Evolutionary conservation across 2,329 filamentous ascomycete genomes (phyloP), one percentile per base, ranked within the genome.

Genomic region (Aspergillus pseudonomiae): DNA sequence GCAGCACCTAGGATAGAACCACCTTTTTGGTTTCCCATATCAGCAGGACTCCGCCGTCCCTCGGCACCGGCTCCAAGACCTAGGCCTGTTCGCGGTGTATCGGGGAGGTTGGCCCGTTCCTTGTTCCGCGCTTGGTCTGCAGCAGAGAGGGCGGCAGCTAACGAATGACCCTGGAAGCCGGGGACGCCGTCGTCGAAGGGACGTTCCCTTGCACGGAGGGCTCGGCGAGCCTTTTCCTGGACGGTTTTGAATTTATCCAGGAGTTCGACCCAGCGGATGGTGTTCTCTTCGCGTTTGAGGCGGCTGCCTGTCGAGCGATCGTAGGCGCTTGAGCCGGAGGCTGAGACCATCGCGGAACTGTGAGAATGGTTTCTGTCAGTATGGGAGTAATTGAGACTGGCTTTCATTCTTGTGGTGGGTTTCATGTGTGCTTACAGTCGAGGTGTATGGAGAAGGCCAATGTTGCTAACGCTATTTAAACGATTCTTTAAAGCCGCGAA

Each of bases 401-500:
- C 21, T 48, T 48, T 28, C 45, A 26, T 24, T 36, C 28, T 60
- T 56, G 46, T 50, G 48, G 43, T 66, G 72, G 57, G 70, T 73
- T 52, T 70, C 69, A 66, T 69, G 65, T 70, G 21, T 10, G 88
- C 89, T 80, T 89, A 95, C 92, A 87, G 85, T 85, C 92, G 83
- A 36, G 88, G 91, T 66, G 91, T 90, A 75, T 98, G 94, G 65
- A 99, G 83, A 77, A 97, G 96, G 50, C 94, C 95, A 75, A 99
- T 98, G 59, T 95, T 94, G 81, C 92, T 96, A 69, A 99, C 95
- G 78, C 92, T 97, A 79, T 98, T 98, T 57, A 99, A 85, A 48
- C 95, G 89, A 75, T 99, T 99, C 77, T 97, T 98, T 62, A 99
- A 84, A 2, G 95, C 94, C 32, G 94, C 95, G 80, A 99, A 99